A percentile compares a stretch with the other conserved stretches of the same genome.
phyloP scores from a whole-genome alignment of 371 early-diverging fungal species.

The Mortierella sp. region DNA sequence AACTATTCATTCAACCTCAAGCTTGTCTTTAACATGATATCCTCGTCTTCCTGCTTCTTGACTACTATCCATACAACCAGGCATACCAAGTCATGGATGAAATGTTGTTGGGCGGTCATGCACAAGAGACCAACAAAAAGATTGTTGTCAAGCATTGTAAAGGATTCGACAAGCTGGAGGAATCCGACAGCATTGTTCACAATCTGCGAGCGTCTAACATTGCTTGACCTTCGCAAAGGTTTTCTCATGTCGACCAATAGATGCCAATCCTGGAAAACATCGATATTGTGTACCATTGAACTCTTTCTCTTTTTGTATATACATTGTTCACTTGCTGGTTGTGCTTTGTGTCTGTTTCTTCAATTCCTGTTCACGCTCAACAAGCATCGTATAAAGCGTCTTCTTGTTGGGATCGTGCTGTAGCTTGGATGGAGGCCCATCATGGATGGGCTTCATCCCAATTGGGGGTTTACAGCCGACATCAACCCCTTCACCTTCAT shows the following conservation, averaged over 20 bases:
- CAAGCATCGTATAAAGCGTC: constrained; percentile 40
- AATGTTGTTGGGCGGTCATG: constrained; percentile 59
- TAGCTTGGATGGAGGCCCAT: not conserved
- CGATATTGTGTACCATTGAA: too few species aligned
- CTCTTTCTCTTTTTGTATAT: too few species aligned
- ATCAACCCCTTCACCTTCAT: constrained; percentile 37
- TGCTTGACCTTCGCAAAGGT: too few species aligned
- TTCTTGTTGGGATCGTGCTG: constrained; percentile 15
- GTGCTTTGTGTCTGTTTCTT: constrained; percentile 31
- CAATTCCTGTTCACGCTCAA: constrained; percentile 38
- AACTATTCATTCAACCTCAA: too few species aligned
- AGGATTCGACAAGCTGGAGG: constrained; percentile 55
- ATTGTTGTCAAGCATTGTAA: constrained; percentile 51
- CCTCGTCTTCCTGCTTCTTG: constrained; percentile 1
- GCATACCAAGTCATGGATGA: constrained; percentile 63
- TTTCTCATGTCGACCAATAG: too few species aligned
- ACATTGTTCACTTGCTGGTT: too few species aligned
- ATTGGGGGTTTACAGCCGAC: constrained; percentile 40
- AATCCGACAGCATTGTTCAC: constrained; percentile 50
- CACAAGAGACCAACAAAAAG: constrained; percentile 53
- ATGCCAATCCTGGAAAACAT: too few species aligned
- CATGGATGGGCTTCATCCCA: constrained; percentile 3
- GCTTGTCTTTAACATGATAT: not conserved
- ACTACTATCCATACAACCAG: constrained; percentile 6
- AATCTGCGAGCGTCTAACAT: constrained; percentile 54